Evolutionary conservation across 345 rosid species (phyloP).

Genomic region (Eucalyptus urophylla): DNA sequence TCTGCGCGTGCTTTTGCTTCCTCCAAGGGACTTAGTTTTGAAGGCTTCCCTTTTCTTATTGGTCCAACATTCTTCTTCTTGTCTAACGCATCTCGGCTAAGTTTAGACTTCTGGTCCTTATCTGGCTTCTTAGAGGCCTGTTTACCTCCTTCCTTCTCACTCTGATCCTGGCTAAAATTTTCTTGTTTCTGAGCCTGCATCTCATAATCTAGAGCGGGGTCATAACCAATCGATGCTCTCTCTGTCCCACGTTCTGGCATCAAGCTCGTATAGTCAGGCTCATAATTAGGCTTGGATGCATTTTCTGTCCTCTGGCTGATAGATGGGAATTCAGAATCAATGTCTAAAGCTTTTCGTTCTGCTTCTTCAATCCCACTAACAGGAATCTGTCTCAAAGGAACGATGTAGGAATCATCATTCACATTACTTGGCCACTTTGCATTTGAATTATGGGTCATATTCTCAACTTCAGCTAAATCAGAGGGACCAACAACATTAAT

Average conservation of each 20-base stretch:
- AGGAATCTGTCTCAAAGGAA: constrained; percentile 33
- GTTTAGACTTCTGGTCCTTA: constrained; percentile 53
- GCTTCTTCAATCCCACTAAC: constrained; percentile 24
- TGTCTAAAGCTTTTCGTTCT: constrained; percentile 38
- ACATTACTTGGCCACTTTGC: constrained; percentile 34
- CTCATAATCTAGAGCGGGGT: constrained; percentile 77
- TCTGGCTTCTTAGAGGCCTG: constrained; percentile 40
- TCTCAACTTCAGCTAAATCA: constrained; percentile 36
- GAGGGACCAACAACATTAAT: constrained; percentile 14
- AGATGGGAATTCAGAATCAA: constrained; percentile 52
- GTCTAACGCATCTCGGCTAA: constrained; percentile 28
- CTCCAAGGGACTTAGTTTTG: constrained; percentile 78
- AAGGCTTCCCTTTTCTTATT: constrained; percentile 67
- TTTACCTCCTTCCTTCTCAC: constrained; percentile 17
- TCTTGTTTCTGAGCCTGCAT: constrained; percentile 25
- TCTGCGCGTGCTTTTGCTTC: constrained; percentile 97
- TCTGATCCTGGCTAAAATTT: constrained; percentile 22
- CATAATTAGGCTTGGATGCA: constrained; percentile 35
- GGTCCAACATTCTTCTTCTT: constrained; percentile 65
- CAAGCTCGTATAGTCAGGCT: constrained; percentile 69
- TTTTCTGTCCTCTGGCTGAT: constrained; percentile 25
- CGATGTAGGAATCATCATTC: constrained; percentile 78
- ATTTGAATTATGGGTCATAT: constrained; percentile 20
- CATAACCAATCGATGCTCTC: constrained; percentile 41
- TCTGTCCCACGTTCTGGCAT: constrained; percentile 65